A percentile compares a stretch with the other conserved stretches of the same genome.
Conservation (phyloP, 495 filamentous ascomycete species). For the Aspergillus mulundensis region DNA sequence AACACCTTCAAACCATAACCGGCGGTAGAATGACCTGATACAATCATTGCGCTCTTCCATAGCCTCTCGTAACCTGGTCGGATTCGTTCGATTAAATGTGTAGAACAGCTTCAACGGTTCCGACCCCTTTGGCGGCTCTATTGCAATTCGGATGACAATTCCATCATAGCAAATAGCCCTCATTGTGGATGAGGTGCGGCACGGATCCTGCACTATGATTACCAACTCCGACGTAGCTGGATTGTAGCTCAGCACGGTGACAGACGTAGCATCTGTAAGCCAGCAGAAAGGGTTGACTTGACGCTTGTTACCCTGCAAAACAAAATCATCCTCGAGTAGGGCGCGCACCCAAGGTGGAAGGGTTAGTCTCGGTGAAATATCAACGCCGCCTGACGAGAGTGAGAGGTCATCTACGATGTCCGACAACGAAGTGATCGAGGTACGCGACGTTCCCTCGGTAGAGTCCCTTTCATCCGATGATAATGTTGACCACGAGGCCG, state of each 20-base stretch:
- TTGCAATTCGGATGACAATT: slow-evolving; percentile 7
- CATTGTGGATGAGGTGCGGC: neutral
- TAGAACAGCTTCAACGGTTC: slow-evolving; percentile 60
- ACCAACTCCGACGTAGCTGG: slow-evolving; percentile 7
- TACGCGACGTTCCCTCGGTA: slow-evolving; percentile 6
- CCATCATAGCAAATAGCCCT: slow-evolving; percentile 11
- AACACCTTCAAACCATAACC: slow-evolving; percentile 83
- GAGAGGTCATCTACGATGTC: slow-evolving; percentile 8
- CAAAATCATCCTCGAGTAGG: slow-evolving; percentile 4
- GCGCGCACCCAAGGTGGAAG: slow-evolving; percentile 15
- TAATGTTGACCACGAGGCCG: slow-evolving; percentile 17
- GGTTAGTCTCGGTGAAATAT: neutral
- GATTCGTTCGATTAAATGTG: slow-evolving; percentile 69
- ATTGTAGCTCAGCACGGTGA: neutral
- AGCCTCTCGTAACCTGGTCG: slow-evolving; percentile 75
- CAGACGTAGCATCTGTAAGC: slow-evolving; percentile 3
- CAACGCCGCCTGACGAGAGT: neutral
- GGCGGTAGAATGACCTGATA: slow-evolving; percentile 90
- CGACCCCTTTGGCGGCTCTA: neutral
- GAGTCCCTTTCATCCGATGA: slow-evolving; percentile 1
- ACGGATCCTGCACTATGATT: neutral
- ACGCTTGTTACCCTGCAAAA: slow-evolving; percentile 9
- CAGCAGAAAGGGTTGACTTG: slow-evolving; percentile 15
- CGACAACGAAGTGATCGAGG: slow-evolving; percentile 14
- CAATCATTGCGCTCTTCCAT: slow-evolving; percentile 81